Conservation (phyloP, 495 filamentous ascomycete species). For the Neurospora sp. region DNA sequence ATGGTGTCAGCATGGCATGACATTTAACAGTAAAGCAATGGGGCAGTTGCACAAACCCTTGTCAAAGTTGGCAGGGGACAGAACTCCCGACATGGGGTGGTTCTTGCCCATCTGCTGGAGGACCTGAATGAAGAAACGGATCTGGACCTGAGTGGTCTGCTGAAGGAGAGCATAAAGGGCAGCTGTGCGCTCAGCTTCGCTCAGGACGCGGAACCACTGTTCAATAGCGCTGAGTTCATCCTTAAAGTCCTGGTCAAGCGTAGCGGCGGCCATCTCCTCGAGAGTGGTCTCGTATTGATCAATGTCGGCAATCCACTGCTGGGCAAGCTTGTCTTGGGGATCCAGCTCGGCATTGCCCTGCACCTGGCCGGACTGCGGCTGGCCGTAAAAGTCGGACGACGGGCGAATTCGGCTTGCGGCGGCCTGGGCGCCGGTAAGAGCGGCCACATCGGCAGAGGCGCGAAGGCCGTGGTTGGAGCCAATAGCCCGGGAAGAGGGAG, state of each 20-base stretch:
- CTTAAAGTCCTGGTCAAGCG: slow-evolving; percentile 97
- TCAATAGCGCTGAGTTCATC: slow-evolving; percentile 98
- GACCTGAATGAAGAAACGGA: slow-evolving; percentile 97
- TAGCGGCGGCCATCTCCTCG: slow-evolving; percentile 97
- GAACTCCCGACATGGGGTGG: slow-evolving; percentile 92
- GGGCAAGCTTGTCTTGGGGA: slow-evolving; percentile 81
- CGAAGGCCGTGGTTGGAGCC: slow-evolving; percentile 77
- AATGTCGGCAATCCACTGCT: slow-evolving; percentile 98
- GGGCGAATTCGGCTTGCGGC: slow-evolving; percentile 79
- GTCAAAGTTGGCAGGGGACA: slow-evolving; percentile 94
- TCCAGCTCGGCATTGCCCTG: slow-evolving; percentile 56
- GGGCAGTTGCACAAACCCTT: slow-evolving; percentile 60
- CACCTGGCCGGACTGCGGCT: slow-evolving; percentile 53
- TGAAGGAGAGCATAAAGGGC: slow-evolving; percentile 91
- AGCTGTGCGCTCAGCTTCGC: slow-evolving; percentile 91
- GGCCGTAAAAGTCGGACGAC: slow-evolving; percentile 87
- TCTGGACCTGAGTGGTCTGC: slow-evolving; percentile 98
- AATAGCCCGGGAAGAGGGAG: slow-evolving; percentile 74
- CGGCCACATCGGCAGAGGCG: slow-evolving; percentile 94
- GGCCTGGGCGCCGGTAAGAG: slow-evolving; percentile 57
- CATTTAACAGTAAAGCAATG: background rate
- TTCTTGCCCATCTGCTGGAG: slow-evolving; percentile 97
- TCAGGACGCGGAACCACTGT: slow-evolving; percentile 97
- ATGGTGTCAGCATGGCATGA: background rate
- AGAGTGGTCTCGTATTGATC: slow-evolving; percentile 95